A percentile compares a stretch with the other conserved stretches of the same genome.
Conservation (phyloP, 1,139 yeast genomes). For the Chernovozyma sophiae-reginae region DNA sequence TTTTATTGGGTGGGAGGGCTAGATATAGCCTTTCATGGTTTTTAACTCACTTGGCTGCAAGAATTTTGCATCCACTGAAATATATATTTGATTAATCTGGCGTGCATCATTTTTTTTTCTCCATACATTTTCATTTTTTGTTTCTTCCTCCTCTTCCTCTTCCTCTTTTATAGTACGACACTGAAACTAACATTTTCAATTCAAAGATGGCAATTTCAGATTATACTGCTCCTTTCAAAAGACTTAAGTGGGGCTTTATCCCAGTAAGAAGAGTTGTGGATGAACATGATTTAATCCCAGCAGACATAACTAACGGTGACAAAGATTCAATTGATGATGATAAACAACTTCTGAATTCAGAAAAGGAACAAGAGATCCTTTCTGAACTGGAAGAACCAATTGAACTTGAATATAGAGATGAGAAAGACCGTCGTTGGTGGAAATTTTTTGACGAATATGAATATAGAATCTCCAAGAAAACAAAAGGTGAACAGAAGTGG, state of each 20-base stretch:
- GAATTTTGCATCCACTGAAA: no score
- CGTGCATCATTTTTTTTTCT: no score
- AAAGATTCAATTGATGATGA: background rate
- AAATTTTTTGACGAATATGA: constrained; percentile 61
- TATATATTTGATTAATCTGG: no score
- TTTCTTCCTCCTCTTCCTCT: no score
- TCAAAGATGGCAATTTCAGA: background rate
- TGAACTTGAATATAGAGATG: constrained; percentile 51
- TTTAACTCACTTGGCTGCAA: no score
- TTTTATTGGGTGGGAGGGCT: no score
- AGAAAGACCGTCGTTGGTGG: constrained; percentile 60
- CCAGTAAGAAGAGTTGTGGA: constrained; percentile 46
- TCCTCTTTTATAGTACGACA: no score
- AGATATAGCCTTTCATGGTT: no score
- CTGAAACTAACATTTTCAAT: no score
- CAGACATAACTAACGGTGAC: constrained; percentile 6
- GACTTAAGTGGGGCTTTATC: constrained; percentile 48
- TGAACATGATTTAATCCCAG: constrained; percentile 19
- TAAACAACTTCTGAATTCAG: background rate
- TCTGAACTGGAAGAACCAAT: background rate
- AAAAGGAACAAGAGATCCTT: background rate
- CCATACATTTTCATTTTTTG: no score
- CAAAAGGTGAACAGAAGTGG: constrained; percentile 46
- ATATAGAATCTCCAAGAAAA: constrained; percentile 40
- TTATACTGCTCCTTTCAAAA: constrained; percentile 4